Conservation (phyloP, 2,329 filamentous ascomycete species). For the Graphilbum ipis-grandicollis region DNA sequence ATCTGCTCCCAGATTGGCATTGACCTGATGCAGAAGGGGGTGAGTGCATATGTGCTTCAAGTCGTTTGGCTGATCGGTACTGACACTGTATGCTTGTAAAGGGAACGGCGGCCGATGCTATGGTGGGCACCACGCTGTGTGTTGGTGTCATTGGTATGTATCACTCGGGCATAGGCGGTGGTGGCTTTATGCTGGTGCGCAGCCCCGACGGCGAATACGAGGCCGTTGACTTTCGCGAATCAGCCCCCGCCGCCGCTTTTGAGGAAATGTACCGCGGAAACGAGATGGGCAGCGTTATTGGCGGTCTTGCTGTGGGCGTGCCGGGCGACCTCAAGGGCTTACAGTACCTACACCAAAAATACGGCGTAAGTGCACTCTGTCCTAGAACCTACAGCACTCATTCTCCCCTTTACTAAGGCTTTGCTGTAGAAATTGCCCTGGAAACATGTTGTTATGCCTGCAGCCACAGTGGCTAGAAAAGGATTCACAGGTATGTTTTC, state of each 20-base stretch:
- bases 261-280: slow-evolving; percentile 76
- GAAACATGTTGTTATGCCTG: slow-evolving; percentile 55
- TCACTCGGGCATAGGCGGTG: slow-evolving; percentile 71
- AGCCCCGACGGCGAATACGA: slow-evolving; percentile 60
- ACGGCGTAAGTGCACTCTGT: slow-evolving; percentile 45
- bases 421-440: slow-evolving; percentile 49
- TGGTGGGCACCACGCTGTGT: slow-evolving; percentile 59
- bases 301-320: slow-evolving; percentile 55
- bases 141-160: slow-evolving; percentile 63
- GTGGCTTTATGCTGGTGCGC: slow-evolving; percentile 76
- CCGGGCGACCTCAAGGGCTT: slow-evolving; percentile 65
- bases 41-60: too few species aligned
- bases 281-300: slow-evolving; percentile 44
- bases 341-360: slow-evolving; percentile 57
- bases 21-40: slow-evolving; percentile 37
- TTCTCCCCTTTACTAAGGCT: too few species aligned
- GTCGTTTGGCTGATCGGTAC: too few species aligned
- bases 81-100: slow-evolving; percentile 11
- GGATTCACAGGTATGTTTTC: slow-evolving; percentile 42
- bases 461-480: slow-evolving; percentile 53
- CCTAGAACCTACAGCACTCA: too few species aligned
- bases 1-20: slow-evolving; percentile 55
- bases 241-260: slow-evolving; percentile 64
- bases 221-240: slow-evolving; percentile 78
- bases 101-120: slow-evolving; percentile 62